Conservation (phyloP, 2,329 filamentous ascomycete genomes). For the Ascocoryne sarcoides region DNA sequence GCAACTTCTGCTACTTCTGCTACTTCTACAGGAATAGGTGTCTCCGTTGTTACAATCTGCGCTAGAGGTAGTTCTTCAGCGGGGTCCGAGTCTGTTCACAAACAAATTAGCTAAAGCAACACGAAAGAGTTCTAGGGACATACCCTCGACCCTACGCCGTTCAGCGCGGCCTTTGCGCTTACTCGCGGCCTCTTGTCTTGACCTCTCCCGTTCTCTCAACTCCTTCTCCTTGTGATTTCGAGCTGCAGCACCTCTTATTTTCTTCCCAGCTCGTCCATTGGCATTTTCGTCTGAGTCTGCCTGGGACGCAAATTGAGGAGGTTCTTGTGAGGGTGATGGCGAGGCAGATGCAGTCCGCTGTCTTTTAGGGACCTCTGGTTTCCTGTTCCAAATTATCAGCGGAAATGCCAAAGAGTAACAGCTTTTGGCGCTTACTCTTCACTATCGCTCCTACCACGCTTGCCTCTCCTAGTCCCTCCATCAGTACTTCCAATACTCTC, state of each 20-base stretch:
- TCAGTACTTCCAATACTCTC: conserved; percentile 33
- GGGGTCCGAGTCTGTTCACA: conserved; percentile 56
- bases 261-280: conserved; percentile 47
- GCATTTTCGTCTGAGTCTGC: conserved; percentile 68
- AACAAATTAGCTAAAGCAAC: conserved; percentile 1
- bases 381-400: conserved; percentile 41
- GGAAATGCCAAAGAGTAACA: background rate
- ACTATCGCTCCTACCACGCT: conserved; percentile 81
- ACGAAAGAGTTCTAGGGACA: conserved; percentile 15
- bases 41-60: conserved; percentile 26
- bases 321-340: conserved; percentile 47
- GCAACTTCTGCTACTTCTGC: conserved; percentile 25
- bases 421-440: conserved; percentile 65
- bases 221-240: conserved; percentile 55
- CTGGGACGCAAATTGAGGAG: conserved; percentile 37
- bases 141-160: conserved; percentile 73
- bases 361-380: conserved; percentile 64
- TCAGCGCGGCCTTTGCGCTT: conserved; percentile 78
- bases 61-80: conserved; percentile 57
- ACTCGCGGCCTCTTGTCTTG: conserved; percentile 64
- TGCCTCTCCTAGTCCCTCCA: conserved; percentile 55
- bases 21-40: conserved; percentile 9
- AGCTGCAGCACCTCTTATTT: conserved; percentile 45
- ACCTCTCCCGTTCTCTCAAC: conserved; percentile 64
- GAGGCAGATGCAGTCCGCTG: conserved; percentile 76